These are phyloP conservation scores for Zizania palustris DNA, from an alignment of 202 grass and related monocot genomes.

Conservation along the genomic window DNA sequence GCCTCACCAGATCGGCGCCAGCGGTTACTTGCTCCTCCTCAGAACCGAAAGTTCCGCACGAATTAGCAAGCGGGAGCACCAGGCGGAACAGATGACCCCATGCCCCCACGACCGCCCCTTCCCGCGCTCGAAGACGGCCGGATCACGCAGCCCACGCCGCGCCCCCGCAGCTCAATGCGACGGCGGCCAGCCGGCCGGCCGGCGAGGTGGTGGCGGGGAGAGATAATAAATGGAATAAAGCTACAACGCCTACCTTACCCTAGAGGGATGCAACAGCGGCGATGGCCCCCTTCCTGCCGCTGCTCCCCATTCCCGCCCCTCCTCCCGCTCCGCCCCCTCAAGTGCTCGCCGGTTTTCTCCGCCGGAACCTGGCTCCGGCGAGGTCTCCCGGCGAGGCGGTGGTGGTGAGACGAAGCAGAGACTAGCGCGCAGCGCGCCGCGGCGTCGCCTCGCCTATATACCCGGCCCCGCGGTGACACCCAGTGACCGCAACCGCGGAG, in stretches of 20 bases:
- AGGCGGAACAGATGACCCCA: constrained; percentile 30
- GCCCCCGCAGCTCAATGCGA: constrained; percentile 33
- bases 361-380: constrained; percentile 48
- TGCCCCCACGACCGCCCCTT: neutral
- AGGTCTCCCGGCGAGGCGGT: constrained; percentile 44
- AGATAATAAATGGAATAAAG: constrained; percentile 5
- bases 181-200: constrained; percentile 7
- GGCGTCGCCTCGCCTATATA: too few species aligned
- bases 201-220: neutral
- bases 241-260: constrained; percentile 51
- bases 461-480: constrained; percentile 9
- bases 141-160: constrained; percentile 32
- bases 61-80: constrained; percentile 22
- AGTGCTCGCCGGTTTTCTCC: constrained; percentile 40
- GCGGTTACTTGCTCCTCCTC: constrained; percentile 27
- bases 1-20: constrained; percentile 51
- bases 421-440: constrained; percentile 1
- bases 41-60: constrained; percentile 1
- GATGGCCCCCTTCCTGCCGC: neutral
- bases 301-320: constrained; percentile 43
- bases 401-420: constrained; percentile 46
- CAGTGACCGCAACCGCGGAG: constrained; percentile 51
- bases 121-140: constrained; percentile 30
- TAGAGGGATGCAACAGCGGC: constrained; percentile 40
- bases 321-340: constrained; percentile 32